phyloP scores from a whole-genome alignment of 768 basidiomycete genomes.

The Boletus subcaerulescens region DNA sequence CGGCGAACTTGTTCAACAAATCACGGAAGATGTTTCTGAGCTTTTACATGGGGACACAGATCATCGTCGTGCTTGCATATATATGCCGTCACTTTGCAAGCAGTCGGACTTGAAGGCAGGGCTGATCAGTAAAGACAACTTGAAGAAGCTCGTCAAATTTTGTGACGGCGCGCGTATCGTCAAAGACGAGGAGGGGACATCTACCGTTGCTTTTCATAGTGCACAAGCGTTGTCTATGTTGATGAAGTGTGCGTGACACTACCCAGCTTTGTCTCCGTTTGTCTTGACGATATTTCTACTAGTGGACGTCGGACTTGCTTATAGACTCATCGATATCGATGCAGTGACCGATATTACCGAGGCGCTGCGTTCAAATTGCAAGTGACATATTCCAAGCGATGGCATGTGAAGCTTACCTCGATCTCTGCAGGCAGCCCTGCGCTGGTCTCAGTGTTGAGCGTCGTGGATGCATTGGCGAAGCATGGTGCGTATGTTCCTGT shows the following conservation, averaged over 20 bases:
- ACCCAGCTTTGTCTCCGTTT: not conserved
- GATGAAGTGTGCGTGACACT: slow-evolving; percentile 15
- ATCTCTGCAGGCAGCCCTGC: slow-evolving; percentile 15
- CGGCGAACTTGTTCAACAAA: not conserved
- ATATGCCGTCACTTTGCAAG: slow-evolving; percentile 29
- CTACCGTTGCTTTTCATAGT: slow-evolving; percentile 20
- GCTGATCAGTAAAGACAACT: slow-evolving; percentile 17
- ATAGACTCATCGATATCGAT: slow-evolving; percentile 13
- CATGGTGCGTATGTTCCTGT: slow-evolving; percentile 5
- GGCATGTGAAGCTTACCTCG: not conserved
- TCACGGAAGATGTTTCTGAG: slow-evolving; percentile 8
- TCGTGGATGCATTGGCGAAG: slow-evolving; percentile 17
- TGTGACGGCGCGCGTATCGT: slow-evolving; percentile 12
- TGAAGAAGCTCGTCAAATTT: slow-evolving; percentile 17
- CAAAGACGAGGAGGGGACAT: slow-evolving; percentile 16
- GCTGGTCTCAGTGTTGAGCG: slow-evolving; percentile 21
- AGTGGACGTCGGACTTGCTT: slow-evolving; percentile 16
- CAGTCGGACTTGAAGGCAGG: slow-evolving; percentile 4
- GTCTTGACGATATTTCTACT: not conserved
- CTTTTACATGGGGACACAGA: slow-evolving; percentile 13
- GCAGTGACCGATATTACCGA: slow-evolving; percentile 17
- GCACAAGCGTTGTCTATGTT: slow-evolving; percentile 27
- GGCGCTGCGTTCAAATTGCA: slow-evolving; percentile 17
- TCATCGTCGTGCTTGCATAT: slow-evolving; percentile 25
- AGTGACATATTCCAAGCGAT: not conserved